Evolutionary conservation across 768 basidiomycete genomes (phyloP), one percentile per base, ranked within the genome.

Genomic region (Xerocomellus amylosporus): DNA sequence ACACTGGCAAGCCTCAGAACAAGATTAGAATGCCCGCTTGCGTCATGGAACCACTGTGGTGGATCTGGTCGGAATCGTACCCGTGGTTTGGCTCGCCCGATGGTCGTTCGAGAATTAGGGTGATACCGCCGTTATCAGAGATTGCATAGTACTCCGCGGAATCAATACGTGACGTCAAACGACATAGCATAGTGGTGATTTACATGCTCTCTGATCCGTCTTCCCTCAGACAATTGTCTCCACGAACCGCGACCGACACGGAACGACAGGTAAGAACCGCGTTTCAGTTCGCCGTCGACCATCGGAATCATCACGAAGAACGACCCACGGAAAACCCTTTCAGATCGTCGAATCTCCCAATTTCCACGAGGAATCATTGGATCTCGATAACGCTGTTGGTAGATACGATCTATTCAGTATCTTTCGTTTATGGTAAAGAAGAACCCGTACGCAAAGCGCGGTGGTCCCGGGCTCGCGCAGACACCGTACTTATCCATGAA

Each of bases 361-460:
- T 69, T 60, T 83, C 81, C 24, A 79, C 74, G 19, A 84, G 61
- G 67, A 86, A 83, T 0, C 77, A 73, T 55, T 85, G 83, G 13
- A 85, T 61, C 62, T 86, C 82, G 33, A 76, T 62, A 0, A 82
- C 61, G 4, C 73, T 73, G 56, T 42, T 2, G 33, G 30, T 1
- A 13, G 28, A 36, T 28, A 9, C 24, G 6, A 43, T 53, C 31
- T 19, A 28, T 38, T 47, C 30, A 50, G 38, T 12, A 46, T 50
- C 36, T 43, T 43, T 37, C 22, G 4, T 26, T 19, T 26, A 24
- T 9, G 6, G 13, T 3, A 13, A 42, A 8, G 49, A 19, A 49
- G 5, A 10, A 13, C 14, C 49, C 65, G 38, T 20, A 69, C 65
- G 62, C 59, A 46, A 69, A 67, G 13, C 64, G 62, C 65, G 64